Base-by-base conservation (phyloP, 2,329 filamentous ascomycete genomes). In the Colletotrichum eleusines region DNA sequence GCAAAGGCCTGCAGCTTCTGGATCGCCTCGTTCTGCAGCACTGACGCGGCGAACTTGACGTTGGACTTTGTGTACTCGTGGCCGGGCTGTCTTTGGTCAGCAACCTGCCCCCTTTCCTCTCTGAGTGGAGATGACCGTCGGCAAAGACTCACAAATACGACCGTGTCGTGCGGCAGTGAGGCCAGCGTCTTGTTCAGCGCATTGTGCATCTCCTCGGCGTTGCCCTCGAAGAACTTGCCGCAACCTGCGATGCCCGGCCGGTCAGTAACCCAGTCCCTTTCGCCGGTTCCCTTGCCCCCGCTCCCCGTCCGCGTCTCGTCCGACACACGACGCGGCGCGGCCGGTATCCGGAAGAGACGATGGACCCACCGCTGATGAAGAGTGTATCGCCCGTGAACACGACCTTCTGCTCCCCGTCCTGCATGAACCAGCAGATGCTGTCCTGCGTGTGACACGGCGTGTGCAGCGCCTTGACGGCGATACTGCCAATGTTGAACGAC, bases 61-160 rank as follows among this genome's bases (percentile, higher is more conserved):
- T 99, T 99, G 62, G 92, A 88, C 82, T 96, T 97, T n/a, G 96
- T 99, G 83, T 99, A 99, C 81, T 98, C 96, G 77, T 99, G 96
- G 5, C 96, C 96, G 23, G 95, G 95, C 91, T 95, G 28, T 38
- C n/a, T n/a, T 5, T 18, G 0, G 33, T 71, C 46, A 71, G 64
- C 58, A 14, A 8, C 33, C n/a, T 6, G n/a, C 3, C 35, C 50
- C 28, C 11, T 20, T 20, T 23, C 44, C 4, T n/a, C n/a, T n/a
- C n/a, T 14, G 8, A 26, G 31, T 33, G 0, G 20, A 1, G 18
- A 20, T 2, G 2, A 20, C 48, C 48, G 26, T 31, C 40, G 5
- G 6, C n/a, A 23, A 26, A 57, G 28, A 84, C 91, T 78, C 81
- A 95, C 93, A 79, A 94, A 99, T 74, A 99, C 94, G 74, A 92